These are phyloP conservation scores for Lyophyllum shimeji DNA, from an alignment of 768 basidiomycete species.

Conservation along the genomic window DNA sequence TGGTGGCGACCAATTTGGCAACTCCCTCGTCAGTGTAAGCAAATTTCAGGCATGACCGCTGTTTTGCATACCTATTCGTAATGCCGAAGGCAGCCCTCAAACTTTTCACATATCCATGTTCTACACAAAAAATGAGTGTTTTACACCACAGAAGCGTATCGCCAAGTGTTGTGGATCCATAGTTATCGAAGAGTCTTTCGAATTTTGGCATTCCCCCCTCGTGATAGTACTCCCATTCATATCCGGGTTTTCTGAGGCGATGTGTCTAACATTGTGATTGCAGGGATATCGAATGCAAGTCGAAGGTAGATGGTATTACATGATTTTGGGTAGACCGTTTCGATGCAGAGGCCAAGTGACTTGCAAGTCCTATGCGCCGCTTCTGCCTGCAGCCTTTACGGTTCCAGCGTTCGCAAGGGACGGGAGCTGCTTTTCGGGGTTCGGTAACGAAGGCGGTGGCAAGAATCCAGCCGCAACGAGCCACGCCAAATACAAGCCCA, in stretches of 20 bases:
- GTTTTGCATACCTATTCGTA: too few relatives aligned
- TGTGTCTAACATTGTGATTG: background rate
- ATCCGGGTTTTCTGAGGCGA: background rate
- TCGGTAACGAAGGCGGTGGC: slow-evolving; percentile 43
- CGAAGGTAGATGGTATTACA: slow-evolving; percentile 8
- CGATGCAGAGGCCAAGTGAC: background rate
- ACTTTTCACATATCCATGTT: too few relatives aligned
- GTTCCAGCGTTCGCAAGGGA: slow-evolving; percentile 34
- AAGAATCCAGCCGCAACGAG: slow-evolving; percentile 84
- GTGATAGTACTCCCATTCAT: too few relatives aligned
- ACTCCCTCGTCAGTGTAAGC: too few relatives aligned
- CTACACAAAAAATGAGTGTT: too few relatives aligned
- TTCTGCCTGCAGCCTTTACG: slow-evolving; percentile 70
- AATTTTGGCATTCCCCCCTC: too few relatives aligned
- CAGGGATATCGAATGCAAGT: background rate
- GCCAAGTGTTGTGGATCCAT: too few relatives aligned
- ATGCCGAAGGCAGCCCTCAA: too few relatives aligned
- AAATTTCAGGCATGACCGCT: too few relatives aligned
- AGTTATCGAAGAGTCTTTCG: too few relatives aligned
- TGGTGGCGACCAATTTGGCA: too few relatives aligned
- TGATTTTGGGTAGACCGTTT: background rate
- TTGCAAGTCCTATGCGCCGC: slow-evolving; percentile 40
- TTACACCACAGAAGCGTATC: too few relatives aligned
- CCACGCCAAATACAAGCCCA: slow-evolving; percentile 94
- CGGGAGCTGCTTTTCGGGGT: slow-evolving; percentile 49